Evolutionary conservation across 1,139 yeast species (phyloP).

Genomic region (Candida sanyaensis): DNA sequence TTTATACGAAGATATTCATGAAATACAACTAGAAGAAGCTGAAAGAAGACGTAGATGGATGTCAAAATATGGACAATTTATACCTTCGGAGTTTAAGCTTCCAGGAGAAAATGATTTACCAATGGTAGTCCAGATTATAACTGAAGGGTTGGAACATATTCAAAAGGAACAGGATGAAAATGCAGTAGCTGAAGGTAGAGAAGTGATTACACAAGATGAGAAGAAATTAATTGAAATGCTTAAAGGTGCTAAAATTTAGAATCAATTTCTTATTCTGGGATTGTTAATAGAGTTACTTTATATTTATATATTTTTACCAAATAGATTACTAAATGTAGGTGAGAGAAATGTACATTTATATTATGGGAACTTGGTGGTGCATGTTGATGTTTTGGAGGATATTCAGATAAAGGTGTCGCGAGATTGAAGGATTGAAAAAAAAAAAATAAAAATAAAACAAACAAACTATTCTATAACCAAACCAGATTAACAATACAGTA

Average conservation of each 20-base stretch:
- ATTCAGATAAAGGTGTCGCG: not conserved
- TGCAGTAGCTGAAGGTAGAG: constrained; percentile 19
- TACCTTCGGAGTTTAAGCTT: constrained; percentile 41
- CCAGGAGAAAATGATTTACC: constrained; percentile 46
- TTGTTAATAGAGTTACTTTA: not conserved
- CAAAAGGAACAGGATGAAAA: constrained; percentile 21
- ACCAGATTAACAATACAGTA: not conserved
- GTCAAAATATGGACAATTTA: constrained; percentile 41
- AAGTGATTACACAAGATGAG: constrained; percentile 21
- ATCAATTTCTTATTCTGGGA: not conserved
- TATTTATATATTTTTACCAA: not conserved
- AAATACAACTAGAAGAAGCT: constrained; percentile 36
- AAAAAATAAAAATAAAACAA: not conserved
- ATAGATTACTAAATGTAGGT: not conserved
- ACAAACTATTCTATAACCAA: not conserved
- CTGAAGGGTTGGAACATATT: constrained; percentile 43
- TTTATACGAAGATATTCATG: constrained; percentile 34
- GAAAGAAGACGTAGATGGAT: constrained; percentile 41
- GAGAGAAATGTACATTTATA: no score
- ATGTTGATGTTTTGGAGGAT: no score
- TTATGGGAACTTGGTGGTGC: no score
- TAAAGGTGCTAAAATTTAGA: constrained; percentile 7
- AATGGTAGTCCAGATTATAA: constrained; percentile 40
- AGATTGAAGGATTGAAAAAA: not conserved
- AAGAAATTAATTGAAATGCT: constrained; percentile 26